Conservation (phyloP, 305 asterid genomes). For the Rubia tinctorum region DNA sequence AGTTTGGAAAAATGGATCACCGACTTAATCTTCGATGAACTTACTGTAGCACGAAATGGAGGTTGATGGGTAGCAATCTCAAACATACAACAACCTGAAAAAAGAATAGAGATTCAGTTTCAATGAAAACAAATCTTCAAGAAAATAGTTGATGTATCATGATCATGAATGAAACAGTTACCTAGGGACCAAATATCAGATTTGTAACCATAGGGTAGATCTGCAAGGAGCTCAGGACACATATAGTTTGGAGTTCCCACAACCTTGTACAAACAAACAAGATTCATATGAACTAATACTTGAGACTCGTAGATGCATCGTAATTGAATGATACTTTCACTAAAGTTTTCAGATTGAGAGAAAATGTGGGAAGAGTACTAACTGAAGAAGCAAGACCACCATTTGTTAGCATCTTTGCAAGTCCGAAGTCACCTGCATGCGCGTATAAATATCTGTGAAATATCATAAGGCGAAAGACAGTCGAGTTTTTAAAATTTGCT, state of each 20-base stretch:
- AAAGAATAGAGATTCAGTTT: background rate
- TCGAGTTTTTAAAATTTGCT: background rate
- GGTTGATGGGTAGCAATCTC: slow-evolving; percentile 84
- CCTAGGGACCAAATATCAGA: slow-evolving; percentile 97
- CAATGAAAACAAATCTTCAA: background rate
- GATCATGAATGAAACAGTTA: slow-evolving; percentile 12
- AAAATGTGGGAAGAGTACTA: slow-evolving; percentile 18
- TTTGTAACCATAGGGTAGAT: slow-evolving; percentile 86
- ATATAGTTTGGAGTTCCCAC: slow-evolving; percentile 95
- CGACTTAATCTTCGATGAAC: slow-evolving; percentile 21
- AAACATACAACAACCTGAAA: slow-evolving; percentile 66
- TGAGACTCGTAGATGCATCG: background rate
- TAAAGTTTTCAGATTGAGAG: background rate
- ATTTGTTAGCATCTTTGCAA: slow-evolving; percentile 67
- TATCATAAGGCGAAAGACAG: background rate
- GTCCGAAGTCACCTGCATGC: slow-evolving; percentile 81
- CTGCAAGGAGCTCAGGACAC: slow-evolving; percentile 96
- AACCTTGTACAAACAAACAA: slow-evolving; percentile 36
- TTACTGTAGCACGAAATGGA: slow-evolving; percentile 78
- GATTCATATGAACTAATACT: background rate
- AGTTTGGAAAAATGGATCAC: background rate
- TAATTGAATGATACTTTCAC: background rate
- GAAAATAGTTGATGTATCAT: background rate
- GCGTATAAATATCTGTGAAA: slow-evolving; percentile 22
- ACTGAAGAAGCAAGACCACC: slow-evolving; percentile 86